Percentiles rank a stretch among this genome's conserved stretches.
phyloP scores from a whole-genome alignment of 108 stramenopile species.

The Cyclotella atomus region DNA sequence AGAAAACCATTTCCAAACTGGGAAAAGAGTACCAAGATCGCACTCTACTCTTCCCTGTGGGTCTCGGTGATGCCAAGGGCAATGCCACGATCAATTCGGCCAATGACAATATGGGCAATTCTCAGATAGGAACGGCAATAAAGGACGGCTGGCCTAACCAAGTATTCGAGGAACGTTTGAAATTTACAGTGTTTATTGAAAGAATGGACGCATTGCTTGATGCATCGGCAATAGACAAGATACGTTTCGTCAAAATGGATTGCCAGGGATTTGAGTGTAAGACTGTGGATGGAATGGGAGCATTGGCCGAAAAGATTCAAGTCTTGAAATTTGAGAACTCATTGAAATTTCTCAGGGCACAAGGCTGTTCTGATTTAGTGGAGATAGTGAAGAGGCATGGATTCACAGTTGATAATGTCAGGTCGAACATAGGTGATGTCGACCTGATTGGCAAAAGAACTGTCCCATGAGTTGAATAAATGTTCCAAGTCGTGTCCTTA shows the following conservation, averaged over 20 bases:
- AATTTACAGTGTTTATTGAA: conserved; percentile 16
- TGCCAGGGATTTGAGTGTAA: background rate
- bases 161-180: background rate
- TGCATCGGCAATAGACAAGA: background rate
- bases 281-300: background rate
- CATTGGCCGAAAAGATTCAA: background rate
- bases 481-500: no score
- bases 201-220: conserved; percentile 12
- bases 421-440: no score
- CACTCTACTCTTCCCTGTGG: conserved; percentile 17
- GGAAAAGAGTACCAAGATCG: conserved; percentile 21
- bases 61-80: conserved; percentile 1
- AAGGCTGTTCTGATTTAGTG: background rate
- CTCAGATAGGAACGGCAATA: conserved; percentile 9
- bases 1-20: conserved; percentile 1
- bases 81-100: conserved; percentile 6
- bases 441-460: no score
- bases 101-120: conserved; percentile 29
- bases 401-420: background rate
- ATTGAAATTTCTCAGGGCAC: background rate
- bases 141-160: conserved; percentile 11
- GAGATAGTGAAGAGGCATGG: background rate
- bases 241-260: background rate
- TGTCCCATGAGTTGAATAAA: no score
- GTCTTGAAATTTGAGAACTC: background rate